Base-by-base conservation (phyloP, 2,329 filamentous ascomycete genomes). In the Apiospora marii region DNA sequence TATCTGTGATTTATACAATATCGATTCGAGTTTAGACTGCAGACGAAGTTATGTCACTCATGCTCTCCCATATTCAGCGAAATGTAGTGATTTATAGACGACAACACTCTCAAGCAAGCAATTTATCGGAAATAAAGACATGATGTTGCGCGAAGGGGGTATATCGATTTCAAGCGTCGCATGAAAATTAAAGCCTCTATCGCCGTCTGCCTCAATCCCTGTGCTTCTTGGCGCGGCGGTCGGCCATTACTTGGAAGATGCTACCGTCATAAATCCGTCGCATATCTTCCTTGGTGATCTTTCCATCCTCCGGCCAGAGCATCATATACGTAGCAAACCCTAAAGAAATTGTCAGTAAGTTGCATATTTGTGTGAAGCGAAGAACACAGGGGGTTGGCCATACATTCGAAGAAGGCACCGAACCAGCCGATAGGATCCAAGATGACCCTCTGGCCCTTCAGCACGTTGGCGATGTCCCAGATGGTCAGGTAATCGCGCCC, bases 231-330 rank as follows among this genome's bases (percentile, higher is more conserved):
- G 74, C 68, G 30, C 74, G 74, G n/a, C 73, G 72, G 19, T 74
- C 80, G 6, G 81, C 82, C 72, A 84, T 82, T 27, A 78, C 81
- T 73, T 86, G 85, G 74, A 87, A 88, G 58, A 88, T 82, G 77
- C 86, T 87, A 12, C 87, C 87, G 77, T 89, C 86, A 75, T 85
- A 89, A 7, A 88, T 80, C 10, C 84, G 77, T n/a, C 87, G 78
- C 24, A 89, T 82, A 70, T 91, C 89, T 67, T 91, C 88, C 79
- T 91, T 91, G 76, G 80, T 83, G 80, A 91, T 84, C 69, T 82
- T 81, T 0, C 89, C 89, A 76, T 91, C 87, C 53, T 85, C 83
- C 0, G 89, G 88, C 85, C 90, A 80, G 64, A 91, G 80, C 22
- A 90, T 76, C 72, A 87, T 89, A 0, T 86, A 86, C 0, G 86